These are phyloP conservation scores for Trichosanthes truncata DNA, from an alignment of 306 rosid species.

Conservation along the genomic window DNA sequence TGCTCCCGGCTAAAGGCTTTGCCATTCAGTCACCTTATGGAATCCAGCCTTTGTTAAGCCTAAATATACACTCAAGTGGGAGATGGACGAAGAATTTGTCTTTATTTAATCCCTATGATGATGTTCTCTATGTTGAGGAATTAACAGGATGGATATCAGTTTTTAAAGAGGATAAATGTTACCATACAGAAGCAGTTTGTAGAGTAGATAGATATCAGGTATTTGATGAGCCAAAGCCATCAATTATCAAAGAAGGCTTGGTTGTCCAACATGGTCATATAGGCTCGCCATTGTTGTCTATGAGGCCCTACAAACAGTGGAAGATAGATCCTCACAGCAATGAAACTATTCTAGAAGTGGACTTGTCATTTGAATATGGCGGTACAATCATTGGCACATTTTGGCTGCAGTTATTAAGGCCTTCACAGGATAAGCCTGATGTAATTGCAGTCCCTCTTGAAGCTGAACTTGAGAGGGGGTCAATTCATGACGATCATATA, in stretches of 20 bases:
- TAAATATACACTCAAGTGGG: slow-evolving; percentile 56
- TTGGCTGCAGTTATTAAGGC: slow-evolving; percentile 61
- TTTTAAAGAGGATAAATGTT: slow-evolving; percentile 42
- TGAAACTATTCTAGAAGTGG: slow-evolving; percentile 60
- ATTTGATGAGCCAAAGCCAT: slow-evolving; percentile 30
- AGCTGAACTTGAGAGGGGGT: slow-evolving; percentile 42
- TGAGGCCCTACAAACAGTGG: slow-evolving; percentile 75
- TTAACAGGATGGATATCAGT: slow-evolving; percentile 67
- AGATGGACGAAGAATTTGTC: slow-evolving; percentile 66
- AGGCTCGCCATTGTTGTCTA: slow-evolving; percentile 48
- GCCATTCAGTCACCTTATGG: slow-evolving; percentile 77
- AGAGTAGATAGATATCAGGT: slow-evolving; percentile 35
- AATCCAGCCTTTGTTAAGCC: slow-evolving; percentile 46
- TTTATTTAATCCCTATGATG: slow-evolving; percentile 68
- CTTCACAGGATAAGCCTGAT: slow-evolving; percentile 59
- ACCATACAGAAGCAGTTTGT: slow-evolving; percentile 66
- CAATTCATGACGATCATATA: slow-evolving; percentile 20
- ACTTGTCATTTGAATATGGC: slow-evolving; percentile 41
- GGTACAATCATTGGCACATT: slow-evolving; percentile 70
- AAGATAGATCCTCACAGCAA: slow-evolving; percentile 64
- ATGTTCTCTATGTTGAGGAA: slow-evolving; percentile 58
- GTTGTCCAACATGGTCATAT: slow-evolving; percentile 43
- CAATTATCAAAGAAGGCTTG: slow-evolving; percentile 50
- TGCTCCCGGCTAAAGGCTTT: slow-evolving; percentile 67
- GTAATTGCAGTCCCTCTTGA: slow-evolving; percentile 72